A percentile compares a stretch with the other conserved stretches of the same genome.
phyloP scores from a whole-genome alignment of 106 monocot species.

The Acorus calamus region DNA sequence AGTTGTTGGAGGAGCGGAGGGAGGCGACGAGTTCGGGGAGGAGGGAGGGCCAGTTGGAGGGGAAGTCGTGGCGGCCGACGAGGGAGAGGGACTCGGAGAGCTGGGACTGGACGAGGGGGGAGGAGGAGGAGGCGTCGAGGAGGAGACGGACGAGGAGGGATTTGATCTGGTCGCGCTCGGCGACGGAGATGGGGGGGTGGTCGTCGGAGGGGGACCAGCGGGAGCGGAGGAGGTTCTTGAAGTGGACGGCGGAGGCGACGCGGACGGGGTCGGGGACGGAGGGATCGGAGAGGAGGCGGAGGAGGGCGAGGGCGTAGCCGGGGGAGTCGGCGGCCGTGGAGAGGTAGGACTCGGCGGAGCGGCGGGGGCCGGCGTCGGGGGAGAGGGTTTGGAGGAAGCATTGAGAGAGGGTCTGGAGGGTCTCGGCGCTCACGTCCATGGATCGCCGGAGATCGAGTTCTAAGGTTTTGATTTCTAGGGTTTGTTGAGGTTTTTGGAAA shows the following conservation, averaged over 20 bases:
- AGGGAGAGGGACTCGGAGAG: slow-evolving; percentile 66
- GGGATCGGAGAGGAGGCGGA: slow-evolving; percentile 47
- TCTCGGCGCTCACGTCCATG: slow-evolving; percentile 36
- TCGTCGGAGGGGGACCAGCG: slow-evolving; percentile 29
- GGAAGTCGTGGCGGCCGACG: slow-evolving; percentile 64
- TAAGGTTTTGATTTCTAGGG: no score
- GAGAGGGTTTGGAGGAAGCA: slow-evolving; percentile 79
- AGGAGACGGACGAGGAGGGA: slow-evolving; percentile 47
- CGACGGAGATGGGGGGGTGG: slow-evolving; percentile 22
- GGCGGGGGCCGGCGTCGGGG: slow-evolving; percentile 56
- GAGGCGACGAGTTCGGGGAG: slow-evolving; percentile 70
- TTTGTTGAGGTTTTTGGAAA: no score
- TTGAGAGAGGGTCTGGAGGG: slow-evolving; percentile 46
- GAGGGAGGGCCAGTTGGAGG: slow-evolving; percentile 59
- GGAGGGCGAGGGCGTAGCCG: slow-evolving; percentile 61
- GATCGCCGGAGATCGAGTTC: background rate
- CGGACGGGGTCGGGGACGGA: slow-evolving; percentile 41
- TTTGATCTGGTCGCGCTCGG: slow-evolving; percentile 66
- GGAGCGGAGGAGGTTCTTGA: slow-evolving; percentile 31
- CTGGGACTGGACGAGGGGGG: slow-evolving; percentile 53
- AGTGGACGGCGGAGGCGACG: slow-evolving; percentile 47
- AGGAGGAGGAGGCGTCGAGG: slow-evolving; percentile 30
- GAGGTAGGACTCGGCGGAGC: slow-evolving; percentile 63
- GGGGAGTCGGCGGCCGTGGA: slow-evolving; percentile 34
- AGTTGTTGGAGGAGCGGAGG: slow-evolving; percentile 38